Evolutionary conservation across 345 rosid genomes (phyloP).

Genomic region (Orychophragmus violaceus): DNA sequence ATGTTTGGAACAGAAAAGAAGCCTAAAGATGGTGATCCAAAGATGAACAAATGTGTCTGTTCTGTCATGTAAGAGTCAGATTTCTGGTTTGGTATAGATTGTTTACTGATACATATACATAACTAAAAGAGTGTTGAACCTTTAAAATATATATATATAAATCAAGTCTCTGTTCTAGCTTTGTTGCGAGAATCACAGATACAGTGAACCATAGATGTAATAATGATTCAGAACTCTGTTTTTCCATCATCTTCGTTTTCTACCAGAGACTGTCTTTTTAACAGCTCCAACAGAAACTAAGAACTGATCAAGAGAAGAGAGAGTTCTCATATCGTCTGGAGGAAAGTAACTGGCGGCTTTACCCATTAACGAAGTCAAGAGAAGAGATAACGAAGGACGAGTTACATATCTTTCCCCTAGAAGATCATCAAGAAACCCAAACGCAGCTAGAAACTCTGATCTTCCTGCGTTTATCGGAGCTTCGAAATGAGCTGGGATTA

Average conservation of each 20-base stretch:
- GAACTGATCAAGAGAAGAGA: conserved; percentile 87
- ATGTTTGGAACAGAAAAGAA: conserved; percentile 62
- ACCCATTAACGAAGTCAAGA: conserved; percentile 71
- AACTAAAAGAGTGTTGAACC: conserved; percentile 10
- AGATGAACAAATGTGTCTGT: conserved; percentile 82
- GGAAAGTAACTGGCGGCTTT: conserved; percentile 96
- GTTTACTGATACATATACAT: conserved; percentile 22
- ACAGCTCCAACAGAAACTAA: conserved; percentile 89
- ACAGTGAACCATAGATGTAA: not conserved
- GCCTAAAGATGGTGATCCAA: conserved; percentile 40
- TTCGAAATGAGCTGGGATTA: conserved; percentile 94
- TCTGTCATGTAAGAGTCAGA: conserved; percentile 52
- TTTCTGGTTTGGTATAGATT: conserved; percentile 25
- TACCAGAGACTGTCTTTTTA: conserved; percentile 84
- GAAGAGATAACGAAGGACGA: conserved; percentile 63
- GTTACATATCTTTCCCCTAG: conserved; percentile 63
- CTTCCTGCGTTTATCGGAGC: conserved; percentile 80
- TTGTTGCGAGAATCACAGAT: not conserved
- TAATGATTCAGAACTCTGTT: not conserved
- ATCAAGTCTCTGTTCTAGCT: conserved; percentile 11
- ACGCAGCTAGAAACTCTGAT: conserved; percentile 83
- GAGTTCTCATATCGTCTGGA: conserved; percentile 91
- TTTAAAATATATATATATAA: conserved; percentile 10
- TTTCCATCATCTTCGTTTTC: conserved; percentile 41
- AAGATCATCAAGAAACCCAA: conserved; percentile 81